Evolutionary conservation across 1,284 basidiomycete species (phyloP).

Genomic region (Papiliotrema terrestris): DNA sequence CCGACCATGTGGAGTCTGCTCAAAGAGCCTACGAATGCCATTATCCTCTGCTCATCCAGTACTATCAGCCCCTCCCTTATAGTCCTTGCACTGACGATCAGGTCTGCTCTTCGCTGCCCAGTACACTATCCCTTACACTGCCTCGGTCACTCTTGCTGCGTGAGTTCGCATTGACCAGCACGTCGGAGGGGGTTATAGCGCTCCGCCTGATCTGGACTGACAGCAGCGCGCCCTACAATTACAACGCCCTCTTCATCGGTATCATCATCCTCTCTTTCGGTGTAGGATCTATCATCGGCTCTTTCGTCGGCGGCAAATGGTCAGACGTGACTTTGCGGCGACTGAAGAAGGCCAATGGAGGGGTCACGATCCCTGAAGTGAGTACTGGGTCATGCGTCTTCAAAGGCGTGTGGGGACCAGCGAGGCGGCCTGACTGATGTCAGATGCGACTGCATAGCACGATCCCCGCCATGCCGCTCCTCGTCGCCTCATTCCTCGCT

Average conservation of each 20-base stretch:
- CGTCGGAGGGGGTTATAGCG: not conserved
- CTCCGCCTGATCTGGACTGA: not conserved
- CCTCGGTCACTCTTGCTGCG: constrained; percentile 57
- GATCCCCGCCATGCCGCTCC: constrained; percentile 47
- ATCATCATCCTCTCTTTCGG: constrained; percentile 72
- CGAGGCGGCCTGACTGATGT: too few species aligned
- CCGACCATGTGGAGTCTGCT: constrained; percentile 60
- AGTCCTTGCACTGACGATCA: constrained; percentile 27
- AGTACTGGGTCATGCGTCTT: constrained; percentile 22
- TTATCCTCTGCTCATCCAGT: constrained; percentile 69
- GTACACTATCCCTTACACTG: constrained; percentile 66
- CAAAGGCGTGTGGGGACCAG: not conserved
- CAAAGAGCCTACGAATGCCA: constrained; percentile 62
- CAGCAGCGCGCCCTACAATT: constrained; percentile 58
- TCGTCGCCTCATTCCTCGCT: constrained; percentile 56
- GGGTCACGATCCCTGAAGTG: constrained; percentile 65
- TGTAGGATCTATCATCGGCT: constrained; percentile 64
- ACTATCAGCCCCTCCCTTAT: constrained; percentile 20
- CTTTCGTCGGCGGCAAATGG: constrained; percentile 69
- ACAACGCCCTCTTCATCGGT: constrained; percentile 67
- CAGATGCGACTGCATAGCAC: constrained; percentile 72
- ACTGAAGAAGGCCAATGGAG: constrained; percentile 61
- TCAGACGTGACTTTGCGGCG: constrained; percentile 63
- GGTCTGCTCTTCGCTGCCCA: constrained; percentile 66
- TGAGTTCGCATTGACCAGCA: too few species aligned